These are phyloP conservation scores for Hymenoscyphus salicellus DNA, from an alignment of 2,329 filamentous ascomycete genomes.

Conservation along the genomic window DNA sequence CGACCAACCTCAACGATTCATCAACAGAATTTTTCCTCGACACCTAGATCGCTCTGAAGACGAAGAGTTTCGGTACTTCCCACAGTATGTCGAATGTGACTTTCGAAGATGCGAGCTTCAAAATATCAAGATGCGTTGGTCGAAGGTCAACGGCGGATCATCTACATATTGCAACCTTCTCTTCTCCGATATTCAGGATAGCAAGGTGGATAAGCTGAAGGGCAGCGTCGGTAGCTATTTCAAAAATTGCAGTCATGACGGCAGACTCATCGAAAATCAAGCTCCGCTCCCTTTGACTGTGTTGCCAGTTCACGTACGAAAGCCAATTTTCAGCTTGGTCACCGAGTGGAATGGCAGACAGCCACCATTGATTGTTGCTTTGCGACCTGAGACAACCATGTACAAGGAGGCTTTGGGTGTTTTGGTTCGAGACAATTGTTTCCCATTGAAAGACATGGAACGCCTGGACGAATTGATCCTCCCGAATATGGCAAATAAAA, in stretches of 20 bases:
- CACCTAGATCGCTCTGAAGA: background rate
- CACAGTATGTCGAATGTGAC: background rate
- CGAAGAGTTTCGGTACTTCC: background rate
- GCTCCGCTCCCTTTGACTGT: background rate
- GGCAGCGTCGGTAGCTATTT: background rate
- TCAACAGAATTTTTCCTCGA: background rate
- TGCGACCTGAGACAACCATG: background rate
- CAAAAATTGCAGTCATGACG: background rate
- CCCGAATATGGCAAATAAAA: background rate
- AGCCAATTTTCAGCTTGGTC: background rate
- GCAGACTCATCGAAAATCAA: background rate
- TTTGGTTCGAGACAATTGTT: background rate
- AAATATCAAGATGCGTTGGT: constrained; percentile 1
- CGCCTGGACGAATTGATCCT: background rate
- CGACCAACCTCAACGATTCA: background rate
- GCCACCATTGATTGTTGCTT: background rate
- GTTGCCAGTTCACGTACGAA: background rate
- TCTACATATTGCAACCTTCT: background rate
- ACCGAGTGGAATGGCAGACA: background rate
- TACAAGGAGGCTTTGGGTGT: background rate
- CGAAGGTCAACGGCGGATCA: background rate
- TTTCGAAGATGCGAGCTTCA: background rate
- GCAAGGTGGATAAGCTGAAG: background rate
- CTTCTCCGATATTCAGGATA: background rate
- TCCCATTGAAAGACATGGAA: background rate